Evolutionary conservation across 164 flowering plant species (phyloP).

Genomic region (Vitis labrusca): DNA sequence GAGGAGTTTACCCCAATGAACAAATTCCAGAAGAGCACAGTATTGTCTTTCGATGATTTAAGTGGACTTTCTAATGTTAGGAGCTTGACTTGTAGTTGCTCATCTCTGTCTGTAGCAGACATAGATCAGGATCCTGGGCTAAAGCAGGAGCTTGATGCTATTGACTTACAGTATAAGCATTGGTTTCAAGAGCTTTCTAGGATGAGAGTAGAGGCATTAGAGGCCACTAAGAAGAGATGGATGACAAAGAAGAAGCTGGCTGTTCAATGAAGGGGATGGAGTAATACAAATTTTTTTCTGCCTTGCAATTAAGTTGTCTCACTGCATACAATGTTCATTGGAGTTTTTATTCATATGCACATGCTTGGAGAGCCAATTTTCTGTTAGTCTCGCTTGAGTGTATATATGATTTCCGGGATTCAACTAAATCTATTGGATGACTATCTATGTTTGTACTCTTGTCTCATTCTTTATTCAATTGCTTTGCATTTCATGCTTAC

Average conservation of each 20-base stretch:
- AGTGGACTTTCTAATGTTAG: constrained; percentile 15
- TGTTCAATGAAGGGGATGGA: constrained; percentile 3
- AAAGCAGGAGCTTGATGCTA: constrained; percentile 53
- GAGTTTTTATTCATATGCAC: no score
- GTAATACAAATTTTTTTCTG: no score
- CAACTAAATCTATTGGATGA: no score
- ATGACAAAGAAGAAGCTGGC: constrained; percentile 36
- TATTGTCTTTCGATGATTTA: constrained; percentile 9
- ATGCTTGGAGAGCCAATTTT: no score
- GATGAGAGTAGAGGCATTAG: constrained; percentile 63
- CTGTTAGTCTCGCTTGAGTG: no score
- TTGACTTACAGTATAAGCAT: constrained; percentile 58
- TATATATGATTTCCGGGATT: no score
- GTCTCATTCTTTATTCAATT: no score
- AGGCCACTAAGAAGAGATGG: constrained; percentile 62
- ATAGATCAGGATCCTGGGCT: constrained; percentile 44
- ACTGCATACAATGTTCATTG: no score
- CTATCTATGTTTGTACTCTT: no score
- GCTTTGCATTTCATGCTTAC: no score
- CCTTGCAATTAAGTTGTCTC: no score
- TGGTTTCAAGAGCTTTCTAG: constrained; percentile 52
- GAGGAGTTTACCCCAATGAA: constrained; percentile 9
- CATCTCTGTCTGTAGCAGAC: constrained; percentile 33
- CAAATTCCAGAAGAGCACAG: constrained; percentile 21
- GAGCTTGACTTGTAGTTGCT: constrained; percentile 33